A percentile compares a stretch with the other conserved stretches of the same genome.
Evolutionary conservation across 2,329 filamentous ascomycete species (phyloP).

Genomic region (Aureobasidium sp.): DNA sequence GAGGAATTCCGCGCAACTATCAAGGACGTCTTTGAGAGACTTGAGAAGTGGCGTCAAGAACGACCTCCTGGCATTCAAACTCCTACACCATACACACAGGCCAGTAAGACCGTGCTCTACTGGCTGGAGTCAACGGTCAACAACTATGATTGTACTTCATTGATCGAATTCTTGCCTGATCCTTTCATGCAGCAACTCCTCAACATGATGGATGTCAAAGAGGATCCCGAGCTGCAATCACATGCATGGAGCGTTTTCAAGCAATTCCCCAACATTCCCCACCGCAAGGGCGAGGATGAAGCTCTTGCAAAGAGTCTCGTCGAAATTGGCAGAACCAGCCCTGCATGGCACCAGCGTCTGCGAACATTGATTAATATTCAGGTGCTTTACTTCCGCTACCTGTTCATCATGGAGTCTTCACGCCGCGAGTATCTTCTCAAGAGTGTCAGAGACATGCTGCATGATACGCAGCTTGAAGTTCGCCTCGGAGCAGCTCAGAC

Average conservation of each 20-base stretch:
- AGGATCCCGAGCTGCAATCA: conserved; percentile 90
- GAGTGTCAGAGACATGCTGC: conserved; percentile 92
- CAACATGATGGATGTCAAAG: conserved; percentile 99
- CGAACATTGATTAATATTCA: conserved; percentile 97
- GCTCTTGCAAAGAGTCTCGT: conserved; percentile 81
- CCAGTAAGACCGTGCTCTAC: conserved; percentile 87
- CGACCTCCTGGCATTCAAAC: conserved; percentile 82
- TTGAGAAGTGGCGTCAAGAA: conserved; percentile 82
- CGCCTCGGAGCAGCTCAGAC: conserved; percentile 88
- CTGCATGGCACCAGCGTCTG: conserved; percentile 91
- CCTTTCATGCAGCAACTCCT: conserved; percentile 85
- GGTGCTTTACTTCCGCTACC: conserved; percentile 91
- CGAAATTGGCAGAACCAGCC: conserved; percentile 72
- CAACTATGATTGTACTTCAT: conserved; percentile 84
- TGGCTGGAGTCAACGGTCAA: conserved; percentile 91
- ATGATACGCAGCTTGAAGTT: conserved; percentile 86
- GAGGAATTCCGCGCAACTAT: conserved; percentile 67
- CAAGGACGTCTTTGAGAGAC: conserved; percentile 62
- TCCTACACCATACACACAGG: conserved; percentile 87
- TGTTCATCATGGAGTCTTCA: conserved; percentile 70
- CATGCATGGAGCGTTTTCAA: conserved; percentile 95
- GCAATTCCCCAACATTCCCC: conserved; percentile 90
- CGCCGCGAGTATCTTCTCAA: conserved; percentile 78
- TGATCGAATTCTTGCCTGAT: conserved; percentile 83
- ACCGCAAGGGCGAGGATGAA: conserved; percentile 75